Evolutionary conservation across 306 rosid genomes (phyloP), one percentile per base, ranked within the genome.

Genomic region (Arachis stenosperma): DNA sequence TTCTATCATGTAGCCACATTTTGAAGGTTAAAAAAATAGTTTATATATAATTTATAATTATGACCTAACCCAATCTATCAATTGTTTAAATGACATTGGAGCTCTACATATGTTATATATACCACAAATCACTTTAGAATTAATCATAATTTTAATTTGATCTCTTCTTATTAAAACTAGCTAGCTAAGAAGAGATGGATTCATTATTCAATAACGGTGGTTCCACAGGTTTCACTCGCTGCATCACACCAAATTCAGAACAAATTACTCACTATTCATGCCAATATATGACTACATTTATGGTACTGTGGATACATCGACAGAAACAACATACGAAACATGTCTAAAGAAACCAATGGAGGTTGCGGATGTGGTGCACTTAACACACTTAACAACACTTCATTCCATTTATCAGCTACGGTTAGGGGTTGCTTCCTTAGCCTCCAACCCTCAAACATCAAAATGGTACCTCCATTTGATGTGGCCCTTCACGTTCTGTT

Each of bases 181-280:
- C 30, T 71, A 33, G 1, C 30, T 71, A 33, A 2, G 44, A 48
- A 43, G 36, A 37, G 50, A 33, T 11, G 15, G 30, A 58, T 71
- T 62, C 17, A 22, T 22, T 22, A 22, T 22, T 22, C 1, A 22
- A 22, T 22, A 44, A 60, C 33, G 37, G 33, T 66, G 57, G 17
- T 44, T 50, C 48, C 9, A 8, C 82, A 85, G 89, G 82, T 85
- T 60, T 17, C 92, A 88, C 54, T 83, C 88, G 12, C 61, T 85
- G 50, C 90, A 88, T 29, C 90, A 88, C 67, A 83, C 89, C 14
- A 87, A 76, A 53, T 85, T 88, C 68, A 73, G 88, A 53, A 88
- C 81, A 30, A 88, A 88, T 3, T 85, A 76, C 53, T 69, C 76
- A 0, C 81, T 88, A 0, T 85, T 88, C 71, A 88, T 88, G 92